Conservation (phyloP, 495 filamentous ascomycete species). For the Podospora tetraspora region DNA sequence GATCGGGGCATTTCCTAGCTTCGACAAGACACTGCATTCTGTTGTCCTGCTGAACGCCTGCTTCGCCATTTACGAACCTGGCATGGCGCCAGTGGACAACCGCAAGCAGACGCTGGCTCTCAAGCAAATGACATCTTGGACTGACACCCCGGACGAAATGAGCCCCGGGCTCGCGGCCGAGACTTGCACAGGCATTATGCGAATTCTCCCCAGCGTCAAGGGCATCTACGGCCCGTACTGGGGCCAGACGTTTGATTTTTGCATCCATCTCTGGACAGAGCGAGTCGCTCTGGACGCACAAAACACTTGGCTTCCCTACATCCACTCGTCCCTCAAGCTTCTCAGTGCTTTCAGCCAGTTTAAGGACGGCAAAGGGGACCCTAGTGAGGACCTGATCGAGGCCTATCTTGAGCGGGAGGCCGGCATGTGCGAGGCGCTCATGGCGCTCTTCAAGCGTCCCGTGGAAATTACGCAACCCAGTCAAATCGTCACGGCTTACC, state of each 20-base stretch:
- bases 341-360: conserved; percentile 47
- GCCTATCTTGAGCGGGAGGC: conserved; percentile 52
- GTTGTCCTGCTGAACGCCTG: conserved; percentile 44
- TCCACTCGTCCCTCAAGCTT: conserved; percentile 68
- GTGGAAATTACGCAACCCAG: conserved; percentile 30
- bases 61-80: conserved; percentile 39
- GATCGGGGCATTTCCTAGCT: conserved; percentile 33
- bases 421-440: conserved; percentile 49
- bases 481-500: conserved; percentile 59
- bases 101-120: conserved; percentile 78
- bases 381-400: conserved; percentile 84
- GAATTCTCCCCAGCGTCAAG: conserved; percentile 63
- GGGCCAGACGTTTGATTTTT: conserved; percentile 57
- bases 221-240: conserved; percentile 84
- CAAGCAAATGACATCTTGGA: conserved; percentile 68
- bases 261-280: conserved; percentile 49
- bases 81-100: conserved; percentile 56
- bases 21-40: conserved; percentile 35
- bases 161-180: conserved; percentile 53
- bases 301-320: conserved; percentile 47
- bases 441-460: conserved; percentile 54
- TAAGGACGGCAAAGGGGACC: conserved; percentile 49
- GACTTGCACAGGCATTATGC: conserved; percentile 54
- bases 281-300: conserved; percentile 32
- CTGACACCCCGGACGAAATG: conserved; percentile 48